Evolutionary conservation across 1,284 basidiomycete species (phyloP).

Genomic region (Boletellus dicymbophilus): DNA sequence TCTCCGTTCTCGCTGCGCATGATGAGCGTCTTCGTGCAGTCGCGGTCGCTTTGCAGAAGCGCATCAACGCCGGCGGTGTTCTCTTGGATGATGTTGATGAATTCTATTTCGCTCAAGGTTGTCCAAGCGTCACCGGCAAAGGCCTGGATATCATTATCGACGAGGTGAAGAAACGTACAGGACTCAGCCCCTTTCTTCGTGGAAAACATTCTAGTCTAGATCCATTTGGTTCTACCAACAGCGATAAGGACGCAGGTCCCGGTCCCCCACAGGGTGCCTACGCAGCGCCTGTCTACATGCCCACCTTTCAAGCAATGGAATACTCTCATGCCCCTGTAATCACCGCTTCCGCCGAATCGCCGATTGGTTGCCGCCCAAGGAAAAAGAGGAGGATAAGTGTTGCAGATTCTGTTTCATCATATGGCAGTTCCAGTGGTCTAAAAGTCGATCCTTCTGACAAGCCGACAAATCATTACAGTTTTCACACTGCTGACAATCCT

Average conservation of each 20-base stretch:
- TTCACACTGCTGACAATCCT: slow-evolving; percentile 30
- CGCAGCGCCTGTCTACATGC: slow-evolving; percentile 41
- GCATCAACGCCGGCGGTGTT: slow-evolving; percentile 39
- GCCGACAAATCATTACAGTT: slow-evolving; percentile 13
- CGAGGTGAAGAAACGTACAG: slow-evolving; percentile 49
- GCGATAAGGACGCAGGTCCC: slow-evolving; percentile 36
- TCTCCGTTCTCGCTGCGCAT: slow-evolving; percentile 43
- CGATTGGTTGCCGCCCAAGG: slow-evolving; percentile 29
- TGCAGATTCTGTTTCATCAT: slow-evolving; percentile 36
- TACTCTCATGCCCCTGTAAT: slow-evolving; percentile 40
- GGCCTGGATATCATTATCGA: slow-evolving; percentile 51
- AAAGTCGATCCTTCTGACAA: slow-evolving; percentile 29
- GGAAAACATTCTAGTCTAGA: slow-evolving; percentile 53
- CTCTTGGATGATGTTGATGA: slow-evolving; percentile 31
- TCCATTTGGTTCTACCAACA: slow-evolving; percentile 44
- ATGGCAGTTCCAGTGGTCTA: slow-evolving; percentile 29
- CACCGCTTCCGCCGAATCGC: slow-evolving; percentile 30
- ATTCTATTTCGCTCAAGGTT: slow-evolving; percentile 27
- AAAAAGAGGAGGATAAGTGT: slow-evolving; percentile 39
- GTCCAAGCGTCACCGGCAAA: slow-evolving; percentile 44
- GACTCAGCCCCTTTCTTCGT: slow-evolving; percentile 48
- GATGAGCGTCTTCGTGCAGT: slow-evolving; percentile 43
- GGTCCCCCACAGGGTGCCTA: slow-evolving; percentile 28
- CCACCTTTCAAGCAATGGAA: slow-evolving; percentile 49
- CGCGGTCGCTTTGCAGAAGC: slow-evolving; percentile 41